Evolutionary conservation across 345 rosid genomes (phyloP).

Genomic region (Syzygium aromaticum): DNA sequence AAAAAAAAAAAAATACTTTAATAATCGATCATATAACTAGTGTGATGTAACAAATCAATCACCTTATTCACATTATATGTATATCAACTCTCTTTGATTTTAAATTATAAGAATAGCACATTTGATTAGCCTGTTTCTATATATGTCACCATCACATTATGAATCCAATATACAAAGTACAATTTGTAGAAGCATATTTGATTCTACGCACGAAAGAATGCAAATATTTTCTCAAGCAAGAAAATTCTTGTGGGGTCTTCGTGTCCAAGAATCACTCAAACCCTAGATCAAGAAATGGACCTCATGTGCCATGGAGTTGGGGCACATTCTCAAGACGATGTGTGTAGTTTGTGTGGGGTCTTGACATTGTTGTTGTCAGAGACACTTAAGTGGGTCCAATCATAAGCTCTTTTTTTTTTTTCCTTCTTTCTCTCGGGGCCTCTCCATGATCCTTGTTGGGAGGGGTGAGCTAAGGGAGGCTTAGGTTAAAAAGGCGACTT

Average conservation of each 20-base stretch:
- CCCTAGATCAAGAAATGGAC: slow-evolving; percentile 20
- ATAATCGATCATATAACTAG: background rate
- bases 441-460: background rate
- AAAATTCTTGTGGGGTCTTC: slow-evolving; percentile 30
- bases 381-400: background rate
- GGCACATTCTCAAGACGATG: slow-evolving; percentile 41
- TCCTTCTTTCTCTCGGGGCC: background rate
- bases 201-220: background rate
- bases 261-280: slow-evolving; percentile 17
- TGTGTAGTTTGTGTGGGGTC: slow-evolving; percentile 44
- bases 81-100: background rate
- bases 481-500: background rate
- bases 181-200: background rate
- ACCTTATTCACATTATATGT: background rate
- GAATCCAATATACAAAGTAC: background rate
- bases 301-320: slow-evolving; percentile 30
- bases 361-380: slow-evolving; percentile 7
- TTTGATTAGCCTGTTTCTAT: background rate
- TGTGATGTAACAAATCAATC: background rate
- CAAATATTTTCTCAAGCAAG: background rate
- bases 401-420: background rate
- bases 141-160: background rate
- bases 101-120: background rate
- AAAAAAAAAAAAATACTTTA: background rate
- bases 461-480: background rate